Base-by-base conservation (phyloP, 2,329 filamentous ascomycete species). In the Immersiporthe knoxdaviesiana region DNA sequence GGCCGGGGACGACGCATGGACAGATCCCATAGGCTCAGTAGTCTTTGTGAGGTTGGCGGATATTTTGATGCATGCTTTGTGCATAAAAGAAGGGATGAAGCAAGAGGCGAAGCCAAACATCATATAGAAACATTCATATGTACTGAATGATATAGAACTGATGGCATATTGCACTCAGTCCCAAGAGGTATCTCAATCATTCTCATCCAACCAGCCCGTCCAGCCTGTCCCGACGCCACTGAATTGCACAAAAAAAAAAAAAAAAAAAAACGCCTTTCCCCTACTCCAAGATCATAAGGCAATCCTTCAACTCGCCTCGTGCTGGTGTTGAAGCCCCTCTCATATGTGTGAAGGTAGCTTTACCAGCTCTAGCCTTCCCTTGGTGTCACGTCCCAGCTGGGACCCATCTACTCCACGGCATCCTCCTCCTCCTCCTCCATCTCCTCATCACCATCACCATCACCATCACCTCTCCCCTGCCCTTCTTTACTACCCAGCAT, bases 401-500 rank as follows among this genome's bases (percentile, higher is more conserved):
- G 24, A 44, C 6, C 10, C 35, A n/a, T 27, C 39, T 60, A 66
- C 41, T 62, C 62, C 6, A 21, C 41, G n/a, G 44, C 41, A 21
- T 66, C 65, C 2, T 39, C 37, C 6, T 39, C 61, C 0, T 58
- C 67, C 64, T 62, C 63, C 16, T 59, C 65, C 24, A 58, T 41
- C 21, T 65, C 58, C 12, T 65, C 59, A 2, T 21, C 67, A 21
- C 27, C 52, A 61, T 76, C 75, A 65, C 76, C 59, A 2, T 21
- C 67, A 21, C 27, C 52, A 61, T 76, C 75, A 65, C 76, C 75
- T 74, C 77, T 78, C 52, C 71, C 70, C 6, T 74, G 74, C 41
- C 32, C 67, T 0, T 71, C 68, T n/a, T 41, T 66, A 0, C 80
- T 67, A 0, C 80, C 83, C 37, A 89, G 75, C 63, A 85, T 74